A percentile compares a stretch with the other conserved stretches of the same genome.
phyloP scores from a whole-genome alignment of 2,329 filamentous ascomycete species.

The Stachybotrys echinatus region DNA sequence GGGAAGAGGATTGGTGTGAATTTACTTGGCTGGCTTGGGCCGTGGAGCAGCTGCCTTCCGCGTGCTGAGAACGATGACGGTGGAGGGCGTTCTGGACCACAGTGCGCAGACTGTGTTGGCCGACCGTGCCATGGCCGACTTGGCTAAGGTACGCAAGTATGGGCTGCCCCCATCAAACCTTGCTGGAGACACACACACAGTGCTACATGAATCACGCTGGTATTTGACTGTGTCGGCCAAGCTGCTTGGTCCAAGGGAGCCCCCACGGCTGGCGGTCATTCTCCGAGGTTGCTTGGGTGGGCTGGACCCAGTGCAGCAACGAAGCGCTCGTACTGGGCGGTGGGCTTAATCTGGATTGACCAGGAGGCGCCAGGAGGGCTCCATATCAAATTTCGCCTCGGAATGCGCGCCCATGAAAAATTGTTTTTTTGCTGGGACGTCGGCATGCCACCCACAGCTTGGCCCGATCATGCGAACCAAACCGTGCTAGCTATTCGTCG shows the following conservation, averaged over 20 bases:
- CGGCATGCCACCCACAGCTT: not conserved
- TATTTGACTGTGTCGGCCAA: not conserved
- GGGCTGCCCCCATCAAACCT: not conserved
- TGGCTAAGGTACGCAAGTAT: no score
- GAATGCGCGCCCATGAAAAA: constrained; percentile 3
- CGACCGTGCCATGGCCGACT: not conserved
- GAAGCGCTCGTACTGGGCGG: not conserved
- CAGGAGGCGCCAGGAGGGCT: not conserved
- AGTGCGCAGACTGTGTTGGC: not conserved
- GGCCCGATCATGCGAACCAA: constrained; percentile 21
- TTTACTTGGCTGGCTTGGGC: not conserved
- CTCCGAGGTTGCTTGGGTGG: no score
- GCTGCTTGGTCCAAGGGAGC: not conserved
- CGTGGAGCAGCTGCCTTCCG: not conserved
- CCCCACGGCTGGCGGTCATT: not conserved
- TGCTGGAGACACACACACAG: not conserved
- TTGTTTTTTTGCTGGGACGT: not conserved
- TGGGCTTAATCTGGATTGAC: not conserved
- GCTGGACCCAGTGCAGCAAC: no score
- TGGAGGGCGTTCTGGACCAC: not conserved
- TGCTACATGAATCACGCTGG: no score
- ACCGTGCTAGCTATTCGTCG: not conserved
- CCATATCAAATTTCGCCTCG: constrained; percentile 3
- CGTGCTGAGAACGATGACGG: not conserved
- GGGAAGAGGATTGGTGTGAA: not conserved